Evolutionary conservation across 768 basidiomycete genomes (phyloP).

Genomic region (Lactifluus echinatus): DNA sequence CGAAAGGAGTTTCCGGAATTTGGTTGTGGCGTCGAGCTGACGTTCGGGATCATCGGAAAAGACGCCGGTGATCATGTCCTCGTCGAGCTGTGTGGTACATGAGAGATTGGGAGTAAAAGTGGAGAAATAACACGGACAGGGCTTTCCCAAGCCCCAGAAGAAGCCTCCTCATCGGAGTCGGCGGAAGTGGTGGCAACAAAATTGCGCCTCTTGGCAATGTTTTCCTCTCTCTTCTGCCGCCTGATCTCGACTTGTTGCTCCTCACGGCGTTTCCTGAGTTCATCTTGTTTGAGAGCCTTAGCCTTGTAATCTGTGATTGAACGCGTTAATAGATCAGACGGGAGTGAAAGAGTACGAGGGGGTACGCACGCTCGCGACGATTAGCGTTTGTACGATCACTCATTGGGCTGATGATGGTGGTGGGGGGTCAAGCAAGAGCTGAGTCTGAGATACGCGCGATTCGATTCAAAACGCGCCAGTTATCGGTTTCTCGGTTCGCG

Average conservation of each 20-base stretch:
- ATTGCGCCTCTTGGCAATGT: conserved; percentile 95
- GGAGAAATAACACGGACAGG: conserved; percentile 43
- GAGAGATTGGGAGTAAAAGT: conserved; percentile 3
- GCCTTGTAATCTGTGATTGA: conserved; percentile 70
- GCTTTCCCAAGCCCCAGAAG: conserved; percentile 62
- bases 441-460: conserved; percentile 2
- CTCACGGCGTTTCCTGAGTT: conserved; percentile 92
- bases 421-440: conserved; percentile 2
- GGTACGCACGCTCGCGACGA: conserved; percentile 19
- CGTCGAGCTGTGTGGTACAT: conserved; percentile 48
- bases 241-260: conserved; percentile 99
- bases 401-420: conserved; percentile 13
- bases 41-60: conserved; percentile 87
- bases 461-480: conserved; percentile 6
- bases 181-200: conserved; percentile 63
- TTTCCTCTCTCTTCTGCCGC: conserved; percentile 96
- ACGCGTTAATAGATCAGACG: conserved; percentile 30
- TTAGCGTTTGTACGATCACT: conserved; percentile 16
- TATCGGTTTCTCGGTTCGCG: conserved; percentile 1
- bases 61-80: conserved; percentile 89
- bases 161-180: conserved; percentile 91
- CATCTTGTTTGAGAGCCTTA: conserved; percentile 84
- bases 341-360: neutral
- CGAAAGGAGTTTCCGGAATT: conserved; percentile 95
- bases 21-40: conserved; percentile 95